These are phyloP conservation scores for Cladosporium sp. DNA, from an alignment of 2,329 filamentous ascomycete species.

Conservation along the genomic window DNA sequence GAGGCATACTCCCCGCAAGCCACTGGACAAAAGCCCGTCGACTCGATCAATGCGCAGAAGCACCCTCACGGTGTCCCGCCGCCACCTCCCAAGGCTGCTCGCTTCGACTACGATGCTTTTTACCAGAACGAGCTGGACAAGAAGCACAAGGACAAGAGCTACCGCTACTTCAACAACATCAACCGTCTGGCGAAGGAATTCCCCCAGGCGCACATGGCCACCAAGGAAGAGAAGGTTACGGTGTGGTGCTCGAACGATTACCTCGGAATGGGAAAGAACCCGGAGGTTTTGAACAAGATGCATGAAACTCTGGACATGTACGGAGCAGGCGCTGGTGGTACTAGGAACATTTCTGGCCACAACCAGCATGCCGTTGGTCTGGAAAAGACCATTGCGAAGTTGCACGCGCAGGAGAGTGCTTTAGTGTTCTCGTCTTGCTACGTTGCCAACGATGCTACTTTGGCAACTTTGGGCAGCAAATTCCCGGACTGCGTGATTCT, in stretches of 20 bases:
- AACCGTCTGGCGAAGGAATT: conserved; percentile 97
- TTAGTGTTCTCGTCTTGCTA: conserved; percentile 98
- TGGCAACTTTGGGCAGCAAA: conserved; percentile 95
- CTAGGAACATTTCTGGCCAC: conserved; percentile 96
- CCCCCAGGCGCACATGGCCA: conserved; percentile 87
- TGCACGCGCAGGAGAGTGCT: conserved; percentile 89
- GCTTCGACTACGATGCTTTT: conserved; percentile 89
- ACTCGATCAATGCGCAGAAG: conserved; percentile 26
- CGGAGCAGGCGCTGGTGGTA: conserved; percentile 91
- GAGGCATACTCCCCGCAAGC: conserved; percentile 12
- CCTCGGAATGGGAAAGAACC: conserved; percentile 93
- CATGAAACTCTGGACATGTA: conserved; percentile 93
- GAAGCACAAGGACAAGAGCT: conserved; percentile 99
- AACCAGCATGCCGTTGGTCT: conserved; percentile 89
- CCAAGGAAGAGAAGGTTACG: conserved; percentile 80
- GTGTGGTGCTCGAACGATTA: conserved; percentile 99
- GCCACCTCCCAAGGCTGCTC: conserved; percentile 51
- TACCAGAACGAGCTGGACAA: conserved; percentile 89
- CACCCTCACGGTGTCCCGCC: conserved; percentile 45
- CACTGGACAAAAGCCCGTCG: conserved; percentile 16
- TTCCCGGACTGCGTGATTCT: conserved; percentile 94
- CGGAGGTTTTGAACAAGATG: conserved; percentile 83
- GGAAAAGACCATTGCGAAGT: conserved; percentile 77
- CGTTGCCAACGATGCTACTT: conserved; percentile 94
- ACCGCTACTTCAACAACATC: conserved; percentile 99